Conservation (phyloP, 495 filamentous ascomycete genomes). For the Tuber calosporum region DNA sequence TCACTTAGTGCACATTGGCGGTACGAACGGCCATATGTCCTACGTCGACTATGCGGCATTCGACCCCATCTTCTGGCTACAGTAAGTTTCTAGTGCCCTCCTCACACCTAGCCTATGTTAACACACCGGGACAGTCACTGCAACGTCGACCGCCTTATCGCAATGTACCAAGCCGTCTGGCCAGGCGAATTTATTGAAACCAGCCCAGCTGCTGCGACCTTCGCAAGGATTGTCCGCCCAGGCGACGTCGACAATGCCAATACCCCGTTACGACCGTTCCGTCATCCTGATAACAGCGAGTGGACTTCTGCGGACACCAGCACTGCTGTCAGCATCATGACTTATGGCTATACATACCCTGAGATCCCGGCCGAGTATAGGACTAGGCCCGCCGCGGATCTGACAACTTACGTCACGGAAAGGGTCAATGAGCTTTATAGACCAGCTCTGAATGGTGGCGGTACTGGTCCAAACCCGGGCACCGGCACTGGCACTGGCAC, state of each 20-base stretch:
- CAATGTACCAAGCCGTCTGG: conserved; percentile 65
- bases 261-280: conserved; percentile 42
- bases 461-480: not conserved
- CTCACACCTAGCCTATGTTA: not conserved
- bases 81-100: conserved; percentile 36
- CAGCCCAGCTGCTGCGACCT: conserved; percentile 31
- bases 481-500: not conserved
- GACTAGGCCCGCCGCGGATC: not conserved
- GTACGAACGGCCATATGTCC: conserved; percentile 43
- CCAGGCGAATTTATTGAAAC: conserved; percentile 54
- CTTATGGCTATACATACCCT: conserved; percentile 40
- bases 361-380: conserved; percentile 36
- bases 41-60: conserved; percentile 60
- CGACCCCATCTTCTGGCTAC: conserved; percentile 69
- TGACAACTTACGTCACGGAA: conserved; percentile 12
- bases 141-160: conserved; percentile 61
- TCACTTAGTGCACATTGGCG: conserved; percentile 20
- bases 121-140: conserved; percentile 42
- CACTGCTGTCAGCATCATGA: conserved; percentile 29
- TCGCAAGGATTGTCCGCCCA: conserved; percentile 5
- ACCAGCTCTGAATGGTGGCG: conserved; percentile 3
- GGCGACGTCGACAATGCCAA: conserved; percentile 29
- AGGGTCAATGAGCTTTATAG: conserved; percentile 32
- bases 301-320: conserved; percentile 38
- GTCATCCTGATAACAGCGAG: conserved; percentile 29